Percentiles rank a stretch among this genome's conserved stretches.
Conservation (phyloP, 805 yeast genomes). For the Scheffersomyces spartinae region DNA sequence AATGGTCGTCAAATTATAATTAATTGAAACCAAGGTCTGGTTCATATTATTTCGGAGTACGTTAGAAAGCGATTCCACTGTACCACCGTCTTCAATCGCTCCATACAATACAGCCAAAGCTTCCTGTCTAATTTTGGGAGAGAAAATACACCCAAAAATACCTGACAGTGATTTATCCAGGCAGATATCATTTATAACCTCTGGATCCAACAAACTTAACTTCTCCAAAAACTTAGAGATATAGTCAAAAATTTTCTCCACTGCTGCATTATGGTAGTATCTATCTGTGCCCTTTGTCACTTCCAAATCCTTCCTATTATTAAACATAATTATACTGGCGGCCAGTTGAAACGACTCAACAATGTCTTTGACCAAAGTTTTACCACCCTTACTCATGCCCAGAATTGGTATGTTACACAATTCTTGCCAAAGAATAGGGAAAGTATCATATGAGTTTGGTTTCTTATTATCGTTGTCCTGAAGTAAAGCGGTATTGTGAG, state of each 20-base stretch:
- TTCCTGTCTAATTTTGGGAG: constrained; percentile 56
- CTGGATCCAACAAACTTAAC: constrained; percentile 19
- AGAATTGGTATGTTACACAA: neutral
- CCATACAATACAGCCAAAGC: constrained; percentile 66
- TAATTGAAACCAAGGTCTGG: constrained; percentile 38
- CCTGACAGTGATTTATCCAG: constrained; percentile 38
- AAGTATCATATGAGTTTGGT: constrained; percentile 21
- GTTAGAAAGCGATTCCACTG: constrained; percentile 61
- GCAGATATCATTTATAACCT: constrained; percentile 12
- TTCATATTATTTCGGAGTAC: constrained; percentile 34
- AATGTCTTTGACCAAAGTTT: too few relatives aligned
- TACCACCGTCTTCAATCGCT: constrained; percentile 67
- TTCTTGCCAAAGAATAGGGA: constrained; percentile 19
- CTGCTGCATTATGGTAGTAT: constrained; percentile 23
- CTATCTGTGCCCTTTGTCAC: constrained; percentile 25
- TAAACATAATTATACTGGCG: too few relatives aligned
- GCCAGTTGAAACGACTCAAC: too few relatives aligned
- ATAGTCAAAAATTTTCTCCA: constrained; percentile 27
- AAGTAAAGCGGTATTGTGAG: constrained; percentile 14
- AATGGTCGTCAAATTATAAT: constrained; percentile 32
- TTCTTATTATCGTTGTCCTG: constrained; percentile 6
- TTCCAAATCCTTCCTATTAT: too few relatives aligned
- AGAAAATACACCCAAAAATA: constrained; percentile 64
- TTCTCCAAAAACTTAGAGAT: constrained; percentile 18
- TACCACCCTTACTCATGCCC: too few relatives aligned